phyloP scores from a whole-genome alignment of 495 filamentous ascomycete genomes.

The Hyphodiscus hymeniophilus region DNA sequence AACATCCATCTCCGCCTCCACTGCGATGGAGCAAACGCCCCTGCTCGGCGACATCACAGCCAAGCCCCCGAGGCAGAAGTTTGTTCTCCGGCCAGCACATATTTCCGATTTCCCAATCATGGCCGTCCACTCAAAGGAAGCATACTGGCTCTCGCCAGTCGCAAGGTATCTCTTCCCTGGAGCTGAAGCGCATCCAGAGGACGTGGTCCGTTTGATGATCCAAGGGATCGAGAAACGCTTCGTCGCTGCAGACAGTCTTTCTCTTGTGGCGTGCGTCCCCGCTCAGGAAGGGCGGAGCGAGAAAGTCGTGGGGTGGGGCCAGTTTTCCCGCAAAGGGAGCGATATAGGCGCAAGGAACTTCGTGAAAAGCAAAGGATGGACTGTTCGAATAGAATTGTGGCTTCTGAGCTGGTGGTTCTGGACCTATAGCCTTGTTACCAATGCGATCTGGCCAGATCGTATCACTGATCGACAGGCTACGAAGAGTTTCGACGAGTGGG shows the following conservation, averaged over 20 bases:
- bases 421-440: not conserved
- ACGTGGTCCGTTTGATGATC: not conserved
- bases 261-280: not conserved
- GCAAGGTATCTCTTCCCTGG: not conserved
- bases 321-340: slow-evolving; percentile 6
- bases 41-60: not conserved
- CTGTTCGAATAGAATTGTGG: not conserved
- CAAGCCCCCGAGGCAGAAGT: not conserved
- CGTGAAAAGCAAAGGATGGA: not conserved
- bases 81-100: slow-evolving; percentile 1
- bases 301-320: slow-evolving; percentile 5
- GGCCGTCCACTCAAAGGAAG: not conserved
- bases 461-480: not conserved
- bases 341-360: not conserved
- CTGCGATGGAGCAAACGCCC: not conserved
- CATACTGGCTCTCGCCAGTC: not conserved
- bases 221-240: not conserved
- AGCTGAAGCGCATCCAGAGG: not conserved
- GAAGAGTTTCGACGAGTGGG: not conserved
- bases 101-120: slow-evolving; percentile 3
- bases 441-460: slow-evolving; percentile 2
- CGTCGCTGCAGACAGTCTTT: not conserved
- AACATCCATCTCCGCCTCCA: not conserved
- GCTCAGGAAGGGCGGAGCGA: not conserved
- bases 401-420: slow-evolving; percentile 1